A percentile compares a stretch with the other conserved stretches of the same genome.
phyloP scores from a whole-genome alignment of 1,139 yeast species.

The Kazachstania sp. region DNA sequence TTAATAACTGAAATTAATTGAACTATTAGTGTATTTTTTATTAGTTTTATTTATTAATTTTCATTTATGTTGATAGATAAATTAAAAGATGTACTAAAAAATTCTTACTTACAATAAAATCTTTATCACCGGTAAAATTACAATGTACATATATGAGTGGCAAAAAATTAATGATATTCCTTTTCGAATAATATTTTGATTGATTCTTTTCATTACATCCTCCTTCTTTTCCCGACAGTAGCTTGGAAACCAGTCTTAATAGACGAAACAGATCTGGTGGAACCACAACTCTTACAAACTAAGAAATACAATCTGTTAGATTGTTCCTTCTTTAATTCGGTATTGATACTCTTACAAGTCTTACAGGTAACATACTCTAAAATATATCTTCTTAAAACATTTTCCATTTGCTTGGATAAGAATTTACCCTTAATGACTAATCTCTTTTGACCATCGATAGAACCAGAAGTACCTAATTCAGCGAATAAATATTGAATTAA shows the following conservation, averaged over 20 bases:
- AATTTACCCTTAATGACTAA: slow-evolving; percentile 95
- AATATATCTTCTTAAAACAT: slow-evolving; percentile 91
- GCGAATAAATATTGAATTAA: slow-evolving; percentile 94
- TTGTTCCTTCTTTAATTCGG: slow-evolving; percentile 89
- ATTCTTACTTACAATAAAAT: slow-evolving; percentile 1
- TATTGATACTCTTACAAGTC: slow-evolving; percentile 97
- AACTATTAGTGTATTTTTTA: not conserved
- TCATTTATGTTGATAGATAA: not conserved
- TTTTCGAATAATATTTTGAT: slow-evolving; percentile 2
- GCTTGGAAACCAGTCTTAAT: slow-evolving; percentile 99
- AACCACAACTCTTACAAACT: slow-evolving; percentile 97
- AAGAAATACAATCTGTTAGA: slow-evolving; percentile 94
- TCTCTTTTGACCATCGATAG: slow-evolving; percentile 96
- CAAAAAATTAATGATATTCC: slow-evolving; percentile 4
- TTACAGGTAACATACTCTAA: slow-evolving; percentile 96
- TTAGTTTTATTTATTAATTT: not conserved
- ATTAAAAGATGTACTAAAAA: not conserved
- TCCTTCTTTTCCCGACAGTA: slow-evolving; percentile 44
- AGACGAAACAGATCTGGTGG: slow-evolving; percentile 92
- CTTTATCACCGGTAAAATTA: not conserved
- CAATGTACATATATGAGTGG: slow-evolving; percentile 7
- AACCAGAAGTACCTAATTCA: slow-evolving; percentile 98
- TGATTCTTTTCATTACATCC: slow-evolving; percentile 21
- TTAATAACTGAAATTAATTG: not conserved
- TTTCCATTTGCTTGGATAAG: slow-evolving; percentile 96